Percentiles rank a stretch among this genome's conserved stretches.
These are phyloP conservation scores for Magnusiomyces tetraspermus DNA, from an alignment of 1,139 yeast species.

Conservation along the genomic window DNA sequence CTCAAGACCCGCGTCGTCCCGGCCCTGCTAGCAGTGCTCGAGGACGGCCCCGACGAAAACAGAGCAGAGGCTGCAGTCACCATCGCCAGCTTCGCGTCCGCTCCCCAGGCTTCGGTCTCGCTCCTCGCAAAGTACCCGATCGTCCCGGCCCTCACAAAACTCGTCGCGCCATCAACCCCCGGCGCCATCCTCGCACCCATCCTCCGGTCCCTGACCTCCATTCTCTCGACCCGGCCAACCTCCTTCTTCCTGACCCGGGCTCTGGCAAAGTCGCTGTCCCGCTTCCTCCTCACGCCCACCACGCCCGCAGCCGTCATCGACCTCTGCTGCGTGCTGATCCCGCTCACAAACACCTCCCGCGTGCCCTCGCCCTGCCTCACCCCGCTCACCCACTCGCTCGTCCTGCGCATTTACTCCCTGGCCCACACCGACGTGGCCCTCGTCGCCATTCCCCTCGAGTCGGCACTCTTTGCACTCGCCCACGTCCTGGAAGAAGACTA, in stretches of 20 bases:
- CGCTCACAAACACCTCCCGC: slow-evolving; percentile 21
- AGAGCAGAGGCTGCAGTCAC: slow-evolving; percentile 27
- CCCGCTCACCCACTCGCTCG: slow-evolving; percentile 16
- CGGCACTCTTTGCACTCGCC: slow-evolving; percentile 27
- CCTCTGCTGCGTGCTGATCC: slow-evolving; percentile 23
- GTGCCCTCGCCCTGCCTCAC: slow-evolving; percentile 13
- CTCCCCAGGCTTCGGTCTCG: neutral
- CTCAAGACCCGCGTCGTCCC: too few species aligned
- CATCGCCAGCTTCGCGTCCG: slow-evolving; percentile 27
- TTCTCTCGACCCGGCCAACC: neutral
- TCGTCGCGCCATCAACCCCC: neutral
- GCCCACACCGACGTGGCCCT: slow-evolving; percentile 6
- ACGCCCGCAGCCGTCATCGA: slow-evolving; percentile 18
- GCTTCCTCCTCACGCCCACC: slow-evolving; percentile 17
- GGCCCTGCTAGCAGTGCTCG: slow-evolving; percentile 23
- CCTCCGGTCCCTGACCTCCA: neutral
- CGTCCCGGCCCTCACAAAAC: neutral
- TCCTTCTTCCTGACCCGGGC: neutral
- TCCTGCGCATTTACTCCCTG: slow-evolving; percentile 16
- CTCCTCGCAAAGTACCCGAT: neutral
- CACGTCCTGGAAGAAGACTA: slow-evolving; percentile 19
- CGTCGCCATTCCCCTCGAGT: slow-evolving; percentile 18
- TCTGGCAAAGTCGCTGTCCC: slow-evolving; percentile 16
- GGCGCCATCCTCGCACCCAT: neutral
- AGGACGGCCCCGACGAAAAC: slow-evolving; percentile 15